Conservation (phyloP, 805 yeast species). For the Candida hispaniensis region DNA sequence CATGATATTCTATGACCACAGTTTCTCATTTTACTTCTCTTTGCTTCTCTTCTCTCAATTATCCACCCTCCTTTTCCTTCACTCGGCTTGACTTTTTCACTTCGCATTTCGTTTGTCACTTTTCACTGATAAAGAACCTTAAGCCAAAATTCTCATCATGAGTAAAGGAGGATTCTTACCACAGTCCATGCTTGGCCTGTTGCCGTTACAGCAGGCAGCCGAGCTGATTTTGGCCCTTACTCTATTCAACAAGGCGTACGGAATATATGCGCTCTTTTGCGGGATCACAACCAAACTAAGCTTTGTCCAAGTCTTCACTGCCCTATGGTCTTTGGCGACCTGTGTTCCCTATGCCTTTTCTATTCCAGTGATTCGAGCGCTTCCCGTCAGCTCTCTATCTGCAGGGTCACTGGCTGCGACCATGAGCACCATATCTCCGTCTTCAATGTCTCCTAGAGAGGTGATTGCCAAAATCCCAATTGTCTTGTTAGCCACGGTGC, state of each 20-base stretch:
- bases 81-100: no score
- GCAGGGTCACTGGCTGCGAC: slow-evolving; percentile 12
- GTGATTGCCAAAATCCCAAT: slow-evolving; percentile 12
- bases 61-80: no score
- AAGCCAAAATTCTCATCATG: no score
- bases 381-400: slow-evolving; percentile 3
- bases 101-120: no score
- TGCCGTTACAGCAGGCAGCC: slow-evolving; percentile 14
- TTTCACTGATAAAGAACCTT: no score
- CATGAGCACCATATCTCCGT: slow-evolving; percentile 11
- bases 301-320: slow-evolving; percentile 13
- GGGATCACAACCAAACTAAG: slow-evolving; percentile 8
- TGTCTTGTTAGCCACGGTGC: slow-evolving; percentile 8
- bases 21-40: no score
- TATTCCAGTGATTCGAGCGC: slow-evolving; percentile 13
- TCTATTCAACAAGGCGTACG: slow-evolving; percentile 15
- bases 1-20: no score
- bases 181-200: slow-evolving; percentile 14
- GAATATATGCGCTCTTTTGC: slow-evolving; percentile 9
- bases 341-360: slow-evolving; percentile 9
- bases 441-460: slow-evolving; percentile 14
- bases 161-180: slow-evolving; percentile 12
- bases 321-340: slow-evolving; percentile 5
- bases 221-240: slow-evolving; percentile 14
- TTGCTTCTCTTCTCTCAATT: no score